Evolutionary conservation across 176 grass and related monocot genomes (phyloP).

Genomic region (Olyra latifolia): DNA sequence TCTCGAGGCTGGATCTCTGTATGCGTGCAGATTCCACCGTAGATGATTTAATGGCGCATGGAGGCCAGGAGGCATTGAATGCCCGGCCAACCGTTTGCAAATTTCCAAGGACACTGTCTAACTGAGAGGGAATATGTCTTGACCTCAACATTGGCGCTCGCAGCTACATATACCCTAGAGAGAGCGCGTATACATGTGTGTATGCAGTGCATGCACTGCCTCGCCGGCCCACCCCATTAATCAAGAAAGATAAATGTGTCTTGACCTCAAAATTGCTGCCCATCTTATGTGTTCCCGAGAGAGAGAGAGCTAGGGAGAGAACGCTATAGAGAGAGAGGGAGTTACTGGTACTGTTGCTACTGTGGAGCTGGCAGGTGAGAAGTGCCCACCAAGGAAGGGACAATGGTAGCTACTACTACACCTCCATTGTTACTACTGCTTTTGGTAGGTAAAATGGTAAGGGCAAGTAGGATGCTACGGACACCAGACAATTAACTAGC

Average conservation of each 20-base stretch:
- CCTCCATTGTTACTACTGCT: neutral
- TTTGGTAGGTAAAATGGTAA: constrained; percentile 2
- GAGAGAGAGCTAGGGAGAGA: constrained; percentile 10
- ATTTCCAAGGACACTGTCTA: constrained; percentile 55
- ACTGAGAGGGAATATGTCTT: constrained; percentile 55
- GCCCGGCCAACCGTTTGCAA: constrained; percentile 35
- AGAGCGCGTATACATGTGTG: constrained; percentile 7
- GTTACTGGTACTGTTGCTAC: neutral
- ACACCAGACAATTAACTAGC: too few species aligned
- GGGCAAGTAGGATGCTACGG: too few species aligned
- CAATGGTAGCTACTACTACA: neutral
- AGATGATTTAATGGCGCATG: constrained; percentile 26
- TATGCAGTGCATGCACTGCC: neutral
- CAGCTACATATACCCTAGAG: constrained; percentile 63
- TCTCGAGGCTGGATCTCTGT: neutral
- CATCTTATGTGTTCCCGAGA: constrained; percentile 46
- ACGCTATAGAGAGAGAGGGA: constrained; percentile 16
- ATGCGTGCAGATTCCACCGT: constrained; percentile 39
- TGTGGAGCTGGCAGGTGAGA: neutral
- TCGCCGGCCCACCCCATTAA: constrained; percentile 28
- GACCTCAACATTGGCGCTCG: constrained; percentile 52
- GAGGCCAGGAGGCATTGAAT: constrained; percentile 47
- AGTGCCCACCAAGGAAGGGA: constrained; percentile 46
- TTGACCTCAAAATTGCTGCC: constrained; percentile 66
- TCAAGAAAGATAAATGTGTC: constrained; percentile 50